A percentile compares a stretch with the other conserved stretches of the same genome.
phyloP scores from a whole-genome alignment of 1,139 yeast species.

The Geotrichum bryndzae region DNA sequence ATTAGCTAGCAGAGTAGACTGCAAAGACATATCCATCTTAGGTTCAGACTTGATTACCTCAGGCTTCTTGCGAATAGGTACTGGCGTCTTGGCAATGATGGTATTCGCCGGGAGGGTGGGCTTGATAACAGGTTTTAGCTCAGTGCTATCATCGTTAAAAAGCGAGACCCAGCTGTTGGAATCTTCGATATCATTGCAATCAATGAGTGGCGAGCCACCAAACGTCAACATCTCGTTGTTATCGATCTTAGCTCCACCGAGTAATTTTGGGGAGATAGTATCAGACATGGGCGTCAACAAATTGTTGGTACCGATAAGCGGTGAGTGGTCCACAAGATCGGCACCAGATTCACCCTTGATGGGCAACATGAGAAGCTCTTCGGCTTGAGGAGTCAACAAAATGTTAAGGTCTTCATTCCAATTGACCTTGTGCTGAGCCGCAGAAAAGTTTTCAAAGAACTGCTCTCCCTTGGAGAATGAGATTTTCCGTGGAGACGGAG shows the following conservation, averaged over 20 bases:
- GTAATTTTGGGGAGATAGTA: constrained; percentile 34
- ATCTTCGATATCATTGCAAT: constrained; percentile 31
- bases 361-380: constrained; percentile 7
- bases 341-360: background rate
- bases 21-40: background rate
- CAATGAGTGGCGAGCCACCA: constrained; percentile 35
- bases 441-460: constrained; percentile 12
- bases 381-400: constrained; percentile 9
- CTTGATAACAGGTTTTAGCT: background rate
- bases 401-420: background rate
- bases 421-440: constrained; percentile 1
- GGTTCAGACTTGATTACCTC: constrained; percentile 1
- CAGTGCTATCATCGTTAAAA: constrained; percentile 25
- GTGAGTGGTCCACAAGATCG: background rate
- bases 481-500: background rate
- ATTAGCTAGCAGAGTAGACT: background rate
- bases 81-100: background rate
- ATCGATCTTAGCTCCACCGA: constrained; percentile 22
- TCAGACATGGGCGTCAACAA: constrained; percentile 23
- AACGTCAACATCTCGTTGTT: constrained; percentile 9
- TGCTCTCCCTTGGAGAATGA: constrained; percentile 9
- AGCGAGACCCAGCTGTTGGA: constrained; percentile 34
- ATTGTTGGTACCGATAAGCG: background rate
- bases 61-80: background rate
- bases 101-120: background rate